These are phyloP conservation scores for Gentiana straminea DNA, from an alignment of 257 asterid genomes.

Conservation along the genomic window DNA sequence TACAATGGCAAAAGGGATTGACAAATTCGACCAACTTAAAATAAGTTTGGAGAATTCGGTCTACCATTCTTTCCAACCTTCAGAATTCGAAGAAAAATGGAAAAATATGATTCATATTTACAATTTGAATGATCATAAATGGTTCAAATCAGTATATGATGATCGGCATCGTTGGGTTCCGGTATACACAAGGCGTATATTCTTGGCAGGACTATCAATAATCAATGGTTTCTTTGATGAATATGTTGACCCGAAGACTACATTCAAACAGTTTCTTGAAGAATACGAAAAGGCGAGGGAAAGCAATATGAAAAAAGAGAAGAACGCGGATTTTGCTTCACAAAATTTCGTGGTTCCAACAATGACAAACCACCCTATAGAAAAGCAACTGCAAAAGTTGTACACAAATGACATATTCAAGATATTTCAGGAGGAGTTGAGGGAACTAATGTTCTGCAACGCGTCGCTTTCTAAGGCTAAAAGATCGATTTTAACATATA, in stretches of 20 bases:
- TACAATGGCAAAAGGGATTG: constrained; percentile 17
- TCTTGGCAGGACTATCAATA: constrained; percentile 36
- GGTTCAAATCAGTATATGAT: constrained; percentile 7
- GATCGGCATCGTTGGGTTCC: constrained; percentile 51
- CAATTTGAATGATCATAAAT: no score
- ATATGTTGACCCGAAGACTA: constrained; percentile 31
- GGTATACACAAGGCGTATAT: constrained; percentile 12
- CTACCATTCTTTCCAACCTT: no score
- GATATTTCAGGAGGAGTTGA: constrained; percentile 39
- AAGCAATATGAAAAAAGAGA: constrained; percentile 27
- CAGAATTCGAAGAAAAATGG: no score
- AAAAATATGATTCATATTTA: no score
- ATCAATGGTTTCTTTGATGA: constrained; percentile 36
- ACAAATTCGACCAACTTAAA: constrained; percentile 40
- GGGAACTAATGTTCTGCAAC: constrained; percentile 23
- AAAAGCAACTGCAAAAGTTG: constrained; percentile 26
- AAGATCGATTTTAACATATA: constrained; percentile 14
- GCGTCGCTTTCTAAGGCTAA: constrained; percentile 21
- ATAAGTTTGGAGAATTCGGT: constrained; percentile 16
- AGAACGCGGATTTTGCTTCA: constrained; percentile 25
- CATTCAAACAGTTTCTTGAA: constrained; percentile 22
- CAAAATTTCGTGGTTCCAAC: constrained; percentile 8
- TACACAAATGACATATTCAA: constrained; percentile 27
- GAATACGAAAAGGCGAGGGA: constrained; percentile 21
- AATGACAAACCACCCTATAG: constrained; percentile 8